Base-by-base conservation (phyloP, 805 yeast species). In the Candida nanaspora region DNA sequence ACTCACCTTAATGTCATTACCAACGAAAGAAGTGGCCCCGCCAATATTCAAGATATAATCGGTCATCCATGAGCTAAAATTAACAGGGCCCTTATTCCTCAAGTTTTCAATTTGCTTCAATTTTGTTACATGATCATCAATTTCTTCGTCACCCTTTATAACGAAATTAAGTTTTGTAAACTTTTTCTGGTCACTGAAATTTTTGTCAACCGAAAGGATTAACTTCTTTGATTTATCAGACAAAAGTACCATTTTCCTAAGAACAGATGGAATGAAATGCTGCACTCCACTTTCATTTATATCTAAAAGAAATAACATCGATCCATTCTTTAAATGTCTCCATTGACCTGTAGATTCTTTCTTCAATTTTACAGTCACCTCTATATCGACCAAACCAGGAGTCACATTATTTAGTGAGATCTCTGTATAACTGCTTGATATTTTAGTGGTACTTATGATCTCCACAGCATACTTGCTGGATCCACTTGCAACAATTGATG, bases 391-490 rank as follows among this genome's bases (percentile, higher is more conserved):
- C 16, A 28, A 28, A 28, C 30, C 11, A 11, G n/a, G 11, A 28
- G 6, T 16, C n/a, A 14, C 6, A 30, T 8, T 15, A 14, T 30
- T 14, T n/a, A 30, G 20, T 11, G 33, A 30, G 5, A 30, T 30
- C 4, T 30, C 16, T 6, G 33, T 15, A 5, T 30, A 20, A n/a
- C 16, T 20, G n/a, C 14, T 27, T 9, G 9, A 6, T 27, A 13
- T 8, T 5, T 14, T 31, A 8, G 5, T 10, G n/a, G 19, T 7
- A 14, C 9, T 21, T 21, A 38, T 18, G 9, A 41, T 11, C 5
- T 22, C 37, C 2, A 43, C 25, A 26, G 44, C 41, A 23, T 39
- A 49, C 33, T 49, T 49, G 20, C 51, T 47, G 2, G 41, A 37
- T 8, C 43, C 42, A 26, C 27, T 38, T 20, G 28, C 15, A 3